Conservation (phyloP, 345 rosid genomes). For the Jatropha curcas region DNA sequence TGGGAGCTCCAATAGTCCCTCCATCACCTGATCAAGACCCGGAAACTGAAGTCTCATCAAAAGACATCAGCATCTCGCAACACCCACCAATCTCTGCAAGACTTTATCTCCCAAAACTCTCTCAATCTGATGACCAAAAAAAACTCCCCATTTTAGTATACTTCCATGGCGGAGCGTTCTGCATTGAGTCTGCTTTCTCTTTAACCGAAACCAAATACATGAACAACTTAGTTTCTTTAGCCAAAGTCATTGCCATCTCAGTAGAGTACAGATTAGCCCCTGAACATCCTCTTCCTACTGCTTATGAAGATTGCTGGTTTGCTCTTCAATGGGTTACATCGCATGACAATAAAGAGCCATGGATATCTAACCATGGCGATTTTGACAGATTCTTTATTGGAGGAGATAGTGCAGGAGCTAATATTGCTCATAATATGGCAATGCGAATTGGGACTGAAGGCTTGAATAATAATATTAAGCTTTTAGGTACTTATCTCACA, state of each 20-base stretch:
- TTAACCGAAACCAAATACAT: constrained; percentile 21
- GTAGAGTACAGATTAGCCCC: constrained; percentile 53
- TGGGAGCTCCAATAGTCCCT: constrained; percentile 14
- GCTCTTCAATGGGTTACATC: constrained; percentile 46
- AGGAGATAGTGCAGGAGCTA: constrained; percentile 18
- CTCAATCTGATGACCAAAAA: constrained; percentile 15
- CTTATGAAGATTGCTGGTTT: constrained; percentile 47
- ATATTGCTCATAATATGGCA: constrained; percentile 21
- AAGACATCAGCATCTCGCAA: constrained; percentile 21
- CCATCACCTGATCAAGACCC: constrained; percentile 21
- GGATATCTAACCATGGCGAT: constrained; percentile 35
- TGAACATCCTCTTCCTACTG: constrained; percentile 38
- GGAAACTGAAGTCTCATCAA: constrained; percentile 42
- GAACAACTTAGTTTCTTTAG: constrained; percentile 29
- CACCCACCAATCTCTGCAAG: constrained; percentile 37
- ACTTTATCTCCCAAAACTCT: constrained; percentile 40
- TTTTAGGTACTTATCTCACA: constrained; percentile 41
- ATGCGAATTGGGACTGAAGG: constrained; percentile 13
- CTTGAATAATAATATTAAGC: constrained; percentile 21
- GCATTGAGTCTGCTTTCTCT: constrained; percentile 43
- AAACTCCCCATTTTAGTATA: constrained; percentile 45
- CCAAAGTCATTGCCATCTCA: constrained; percentile 38
- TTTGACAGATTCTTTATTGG: constrained; percentile 5
- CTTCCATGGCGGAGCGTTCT: constrained; percentile 34
- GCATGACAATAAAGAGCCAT: constrained; percentile 32